These are phyloP conservation scores for Globisporangium cederbergense DNA, from an alignment of 352 stramenopile genomes.

Conservation along the genomic window DNA sequence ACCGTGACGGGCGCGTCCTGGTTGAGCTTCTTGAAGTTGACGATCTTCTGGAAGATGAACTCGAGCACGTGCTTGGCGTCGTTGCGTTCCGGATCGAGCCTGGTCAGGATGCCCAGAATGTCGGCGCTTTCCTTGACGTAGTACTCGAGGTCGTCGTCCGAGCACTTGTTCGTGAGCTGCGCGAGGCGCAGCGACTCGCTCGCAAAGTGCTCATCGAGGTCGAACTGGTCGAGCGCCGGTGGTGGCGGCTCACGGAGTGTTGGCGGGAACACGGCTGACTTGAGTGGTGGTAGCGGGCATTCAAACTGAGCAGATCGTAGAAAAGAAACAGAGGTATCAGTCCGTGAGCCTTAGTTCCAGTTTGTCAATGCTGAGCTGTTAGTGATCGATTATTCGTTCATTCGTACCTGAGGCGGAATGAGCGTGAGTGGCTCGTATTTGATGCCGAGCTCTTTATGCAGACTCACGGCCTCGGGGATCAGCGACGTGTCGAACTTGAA, in stretches of 20 bases:
- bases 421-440: conserved; percentile 94
- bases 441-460: conserved; percentile 91
- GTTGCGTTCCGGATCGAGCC: conserved; percentile 63
- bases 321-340: not conserved
- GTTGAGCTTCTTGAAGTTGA: conserved; percentile 93
- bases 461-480: conserved; percentile 91
- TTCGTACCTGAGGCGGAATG: conserved; percentile 86
- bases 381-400: not conserved
- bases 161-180: conserved; percentile 95
- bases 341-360: not conserved
- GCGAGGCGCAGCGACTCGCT: conserved; percentile 89
- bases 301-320: conserved; percentile 71
- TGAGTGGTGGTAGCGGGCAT: conserved; percentile 89
- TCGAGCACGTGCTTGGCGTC: conserved; percentile 91
- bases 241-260: conserved; percentile 86
- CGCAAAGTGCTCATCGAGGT: conserved; percentile 96
- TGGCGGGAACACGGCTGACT: conserved; percentile 93
- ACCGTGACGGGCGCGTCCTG: conserved; percentile 39
- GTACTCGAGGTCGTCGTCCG: conserved; percentile 93
- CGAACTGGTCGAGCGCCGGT: conserved; percentile 94
- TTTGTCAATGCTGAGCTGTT: not conserved
- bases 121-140: conserved; percentile 92
- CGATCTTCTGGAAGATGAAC: conserved; percentile 90
- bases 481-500: conserved; percentile 95
- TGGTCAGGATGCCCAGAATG: conserved; percentile 88